A percentile compares a stretch with the other conserved stretches of the same genome.
phyloP scores from a whole-genome alignment of 1,139 yeast genomes.

The Blastobotrys ciferrii region DNA sequence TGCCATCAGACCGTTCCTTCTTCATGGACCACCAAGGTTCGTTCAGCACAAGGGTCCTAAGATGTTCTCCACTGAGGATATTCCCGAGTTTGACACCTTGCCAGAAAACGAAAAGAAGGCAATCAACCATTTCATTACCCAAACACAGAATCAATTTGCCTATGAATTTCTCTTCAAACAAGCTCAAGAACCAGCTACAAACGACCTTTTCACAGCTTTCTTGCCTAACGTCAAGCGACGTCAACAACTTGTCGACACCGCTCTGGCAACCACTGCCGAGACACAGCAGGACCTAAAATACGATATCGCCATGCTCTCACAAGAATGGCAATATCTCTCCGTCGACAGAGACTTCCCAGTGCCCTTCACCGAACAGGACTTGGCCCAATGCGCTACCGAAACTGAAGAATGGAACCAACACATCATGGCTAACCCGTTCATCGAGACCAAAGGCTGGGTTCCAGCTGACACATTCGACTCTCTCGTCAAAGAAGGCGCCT shows the following conservation, averaged over 20 bases:
- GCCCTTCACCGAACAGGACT: constrained; percentile 51
- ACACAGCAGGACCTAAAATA: constrained; percentile 69
- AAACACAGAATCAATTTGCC: constrained; percentile 85
- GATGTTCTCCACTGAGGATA: constrained; percentile 71
- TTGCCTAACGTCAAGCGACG: constrained; percentile 41
- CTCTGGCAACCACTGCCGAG: constrained; percentile 60
- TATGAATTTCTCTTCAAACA: constrained; percentile 80
- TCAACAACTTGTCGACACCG: constrained; percentile 42
- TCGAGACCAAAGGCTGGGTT: constrained; percentile 92
- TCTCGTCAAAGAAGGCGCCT: constrained; percentile 62
- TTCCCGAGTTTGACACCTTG: constrained; percentile 65
- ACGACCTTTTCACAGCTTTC: constrained; percentile 63
- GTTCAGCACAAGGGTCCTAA: constrained; percentile 86
- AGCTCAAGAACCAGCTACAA: constrained; percentile 39
- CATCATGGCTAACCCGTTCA: constrained; percentile 71
- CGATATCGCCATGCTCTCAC: constrained; percentile 70
- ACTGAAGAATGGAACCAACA: constrained; percentile 68
- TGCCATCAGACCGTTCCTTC: constrained; percentile 74
- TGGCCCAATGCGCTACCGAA: constrained; percentile 54
- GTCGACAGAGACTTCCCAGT: constrained; percentile 55
- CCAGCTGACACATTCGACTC: constrained; percentile 88
- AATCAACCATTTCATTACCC: constrained; percentile 78
- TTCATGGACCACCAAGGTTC: constrained; percentile 76
- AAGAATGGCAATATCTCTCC: constrained; percentile 48
- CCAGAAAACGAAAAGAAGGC: constrained; percentile 74